Conservation (phyloP, 2,329 filamentous ascomycete genomes). For the Trichophyton benhamiae region DNA sequence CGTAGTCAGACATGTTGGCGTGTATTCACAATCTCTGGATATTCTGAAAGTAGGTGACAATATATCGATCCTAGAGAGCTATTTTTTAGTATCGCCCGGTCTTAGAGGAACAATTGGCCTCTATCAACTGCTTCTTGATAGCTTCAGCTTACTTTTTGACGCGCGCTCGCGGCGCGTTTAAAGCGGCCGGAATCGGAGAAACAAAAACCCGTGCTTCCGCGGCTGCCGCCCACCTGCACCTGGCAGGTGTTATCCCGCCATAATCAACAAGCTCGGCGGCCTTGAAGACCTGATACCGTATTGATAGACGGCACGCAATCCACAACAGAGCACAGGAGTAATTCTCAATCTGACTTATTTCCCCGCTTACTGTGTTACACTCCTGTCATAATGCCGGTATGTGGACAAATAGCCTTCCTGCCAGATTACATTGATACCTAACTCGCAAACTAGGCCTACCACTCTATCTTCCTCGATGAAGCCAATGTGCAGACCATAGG, state of each 20-base stretch:
- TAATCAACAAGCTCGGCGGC: not conserved
- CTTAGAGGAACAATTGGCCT: not conserved
- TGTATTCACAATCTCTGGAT: not conserved
- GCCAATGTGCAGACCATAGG: conserved; percentile 54
- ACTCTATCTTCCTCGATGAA: conserved; percentile 88
- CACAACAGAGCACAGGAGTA: not conserved
- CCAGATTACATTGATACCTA: not conserved
- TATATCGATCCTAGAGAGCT: not conserved
- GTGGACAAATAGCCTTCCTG: not conserved
- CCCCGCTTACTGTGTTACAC: not conserved
- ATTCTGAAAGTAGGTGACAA: not conserved
- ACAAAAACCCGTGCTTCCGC: not conserved
- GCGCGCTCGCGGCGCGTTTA: not conserved
- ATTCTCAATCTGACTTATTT: not conserved
- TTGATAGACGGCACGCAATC: not conserved
- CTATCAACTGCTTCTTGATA: not conserved
- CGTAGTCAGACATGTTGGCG: conserved; percentile 41
- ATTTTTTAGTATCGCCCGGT: not conserved
- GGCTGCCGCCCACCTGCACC: too few relatives aligned
- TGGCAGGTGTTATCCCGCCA: not conserved
- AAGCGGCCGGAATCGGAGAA: not conserved
- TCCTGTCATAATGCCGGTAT: not conserved
- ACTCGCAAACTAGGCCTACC: conserved; percentile 60
- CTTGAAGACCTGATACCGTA: not conserved
- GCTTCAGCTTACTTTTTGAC: not conserved